Conservation (phyloP, 2,329 filamentous ascomycete genomes). For the Penicillium sp. region DNA sequence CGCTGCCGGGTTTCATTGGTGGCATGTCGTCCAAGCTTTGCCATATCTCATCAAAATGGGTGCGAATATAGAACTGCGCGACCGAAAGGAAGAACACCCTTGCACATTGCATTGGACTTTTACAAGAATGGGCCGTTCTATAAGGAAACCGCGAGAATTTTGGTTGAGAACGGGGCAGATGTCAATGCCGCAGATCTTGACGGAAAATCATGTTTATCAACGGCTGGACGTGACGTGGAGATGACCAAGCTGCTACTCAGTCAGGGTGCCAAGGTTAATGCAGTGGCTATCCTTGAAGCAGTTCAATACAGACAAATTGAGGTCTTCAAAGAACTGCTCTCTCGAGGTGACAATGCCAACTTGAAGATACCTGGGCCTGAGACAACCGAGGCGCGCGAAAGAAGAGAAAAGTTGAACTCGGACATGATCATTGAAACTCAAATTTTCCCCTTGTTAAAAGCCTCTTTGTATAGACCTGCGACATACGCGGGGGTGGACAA, state of each 20-base stretch:
- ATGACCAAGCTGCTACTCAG: constrained; percentile 3
- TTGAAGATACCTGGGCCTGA: too few species aligned
- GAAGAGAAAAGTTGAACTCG: too few species aligned
- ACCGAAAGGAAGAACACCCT: constrained; percentile 5
- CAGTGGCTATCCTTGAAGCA: constrained; percentile 1
- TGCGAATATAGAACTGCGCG: constrained; percentile 10
- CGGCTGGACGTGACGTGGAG: constrained; percentile 2
- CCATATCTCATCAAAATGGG: constrained; percentile 15
- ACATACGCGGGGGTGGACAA: not conserved
- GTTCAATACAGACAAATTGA: not conserved
- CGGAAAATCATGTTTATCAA: constrained; percentile 5
- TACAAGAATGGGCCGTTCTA: not conserved
- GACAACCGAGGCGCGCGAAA: not conserved
- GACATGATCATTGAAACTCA: too few species aligned
- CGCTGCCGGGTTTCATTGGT: constrained; percentile 3
- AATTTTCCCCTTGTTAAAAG: too few species aligned
- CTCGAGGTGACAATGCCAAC: not conserved
- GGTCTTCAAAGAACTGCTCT: not conserved
- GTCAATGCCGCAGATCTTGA: constrained; percentile 3
- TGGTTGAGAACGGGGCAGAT: constrained; percentile 7
- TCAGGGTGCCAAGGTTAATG: constrained; percentile 1
- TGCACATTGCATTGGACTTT: not conserved
- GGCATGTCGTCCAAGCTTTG: constrained; percentile 11
- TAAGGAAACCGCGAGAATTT: constrained; percentile 3
- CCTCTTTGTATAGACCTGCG: too few species aligned